These are phyloP conservation scores for Niebla homalea DNA, from an alignment of 495 filamentous ascomycete species.

Conservation along the genomic window DNA sequence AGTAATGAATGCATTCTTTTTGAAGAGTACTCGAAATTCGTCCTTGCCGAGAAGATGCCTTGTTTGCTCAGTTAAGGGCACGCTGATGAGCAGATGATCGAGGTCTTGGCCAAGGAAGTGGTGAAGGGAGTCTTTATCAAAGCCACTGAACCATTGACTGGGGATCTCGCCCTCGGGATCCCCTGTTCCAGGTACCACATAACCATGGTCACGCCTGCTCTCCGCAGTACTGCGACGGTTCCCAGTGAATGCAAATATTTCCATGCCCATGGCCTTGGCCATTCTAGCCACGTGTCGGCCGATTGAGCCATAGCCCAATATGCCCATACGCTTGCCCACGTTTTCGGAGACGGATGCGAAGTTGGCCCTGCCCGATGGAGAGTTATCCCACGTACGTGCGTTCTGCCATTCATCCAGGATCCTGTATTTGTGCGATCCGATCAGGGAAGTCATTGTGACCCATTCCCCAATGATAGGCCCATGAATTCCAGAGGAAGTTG, in stretches of 20 bases:
- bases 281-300: constrained; percentile 63
- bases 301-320: constrained; percentile 74
- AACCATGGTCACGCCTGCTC: constrained; percentile 47
- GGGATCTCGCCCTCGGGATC: constrained; percentile 65
- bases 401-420: constrained; percentile 31
- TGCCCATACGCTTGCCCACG: constrained; percentile 46
- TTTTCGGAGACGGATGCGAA: constrained; percentile 30
- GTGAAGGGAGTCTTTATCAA: constrained; percentile 42
- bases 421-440: constrained; percentile 18
- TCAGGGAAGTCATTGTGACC: too few species aligned
- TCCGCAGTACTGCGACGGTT: constrained; percentile 27
- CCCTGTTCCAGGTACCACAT: constrained; percentile 59
- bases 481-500: too few species aligned
- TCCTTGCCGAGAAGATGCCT: constrained; percentile 43
- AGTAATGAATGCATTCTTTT: constrained; percentile 24
- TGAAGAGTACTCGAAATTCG: not conserved
- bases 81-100: constrained; percentile 56
- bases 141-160: constrained; percentile 56
- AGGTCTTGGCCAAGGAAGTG: constrained; percentile 55
- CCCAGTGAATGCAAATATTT: constrained; percentile 68
- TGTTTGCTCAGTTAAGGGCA: constrained; percentile 60
- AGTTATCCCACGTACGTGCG: constrained; percentile 24
- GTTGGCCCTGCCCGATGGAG: not conserved
- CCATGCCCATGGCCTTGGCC: constrained; percentile 59
- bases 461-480: too few species aligned